Conservation (phyloP, 805 yeast species). For the Metschnikowia arizonensis region DNA sequence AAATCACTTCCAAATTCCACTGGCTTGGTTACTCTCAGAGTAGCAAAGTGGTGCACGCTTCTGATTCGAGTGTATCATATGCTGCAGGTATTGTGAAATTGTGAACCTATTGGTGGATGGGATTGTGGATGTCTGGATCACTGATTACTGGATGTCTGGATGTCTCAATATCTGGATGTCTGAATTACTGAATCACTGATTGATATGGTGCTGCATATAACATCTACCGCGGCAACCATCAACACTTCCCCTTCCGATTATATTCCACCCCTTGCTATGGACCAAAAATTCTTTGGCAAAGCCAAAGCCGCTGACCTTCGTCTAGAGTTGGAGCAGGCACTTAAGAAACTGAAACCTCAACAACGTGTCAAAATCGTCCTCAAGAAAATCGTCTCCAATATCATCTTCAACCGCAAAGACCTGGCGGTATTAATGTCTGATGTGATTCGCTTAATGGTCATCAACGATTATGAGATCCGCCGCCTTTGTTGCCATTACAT, state of each 20-base stretch:
- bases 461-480: constrained; percentile 63
- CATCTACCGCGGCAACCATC: no score
- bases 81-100: constrained; percentile 63
- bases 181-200: no score
- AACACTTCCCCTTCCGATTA: no score
- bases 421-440: constrained; percentile 66
- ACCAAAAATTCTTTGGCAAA: constrained; percentile 33
- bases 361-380: constrained; percentile 38
- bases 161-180: no score
- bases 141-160: no score
- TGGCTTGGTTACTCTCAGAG: constrained; percentile 87
- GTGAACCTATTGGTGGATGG: no score
- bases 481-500: constrained; percentile 68
- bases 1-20: constrained; percentile 36
- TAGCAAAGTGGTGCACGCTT: constrained; percentile 40
- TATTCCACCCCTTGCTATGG: no score
- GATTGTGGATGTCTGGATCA: no score
- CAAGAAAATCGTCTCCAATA: constrained; percentile 75
- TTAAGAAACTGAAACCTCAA: constrained; percentile 40
- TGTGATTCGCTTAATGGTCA: constrained; percentile 47
- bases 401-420: constrained; percentile 78
- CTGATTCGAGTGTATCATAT: constrained; percentile 86
- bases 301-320: constrained; percentile 37
- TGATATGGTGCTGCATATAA: no score
- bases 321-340: constrained; percentile 42